Conservation (phyloP, 2,329 filamentous ascomycete genomes). For the Metarhizium robertsii region DNA sequence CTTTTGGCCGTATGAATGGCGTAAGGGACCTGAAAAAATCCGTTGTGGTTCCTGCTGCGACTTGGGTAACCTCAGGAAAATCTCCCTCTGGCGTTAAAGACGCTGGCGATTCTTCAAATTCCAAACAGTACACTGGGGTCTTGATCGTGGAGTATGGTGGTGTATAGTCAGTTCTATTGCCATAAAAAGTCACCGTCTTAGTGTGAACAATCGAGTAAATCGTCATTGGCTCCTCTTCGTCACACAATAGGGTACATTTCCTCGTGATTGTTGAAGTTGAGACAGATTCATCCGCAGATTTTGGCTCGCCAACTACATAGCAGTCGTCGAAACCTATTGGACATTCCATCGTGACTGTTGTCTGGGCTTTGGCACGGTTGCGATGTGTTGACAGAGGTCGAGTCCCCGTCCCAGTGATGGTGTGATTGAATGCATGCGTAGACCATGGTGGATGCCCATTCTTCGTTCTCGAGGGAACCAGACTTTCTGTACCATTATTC, state of each 20-base stretch:
- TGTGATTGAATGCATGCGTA: not conserved
- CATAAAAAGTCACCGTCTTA: conserved; percentile 38
- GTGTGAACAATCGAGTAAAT: conserved; percentile 38
- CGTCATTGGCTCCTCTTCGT: conserved; percentile 20
- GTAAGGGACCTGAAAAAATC: not conserved
- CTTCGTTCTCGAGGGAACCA: too few species aligned
- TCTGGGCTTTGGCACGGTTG: not conserved
- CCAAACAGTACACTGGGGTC: conserved; percentile 28
- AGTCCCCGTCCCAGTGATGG: not conserved
- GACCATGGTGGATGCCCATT: too few species aligned
- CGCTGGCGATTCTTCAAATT: not conserved
- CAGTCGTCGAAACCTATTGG: not conserved
- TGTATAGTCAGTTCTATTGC: conserved; percentile 35
- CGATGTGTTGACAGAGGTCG: not conserved
- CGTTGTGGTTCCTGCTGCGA: not conserved
- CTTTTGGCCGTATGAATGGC: not conserved
- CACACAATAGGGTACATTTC: conserved; percentile 23
- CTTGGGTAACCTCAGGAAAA: conserved; percentile 1
- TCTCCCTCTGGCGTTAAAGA: conserved; percentile 1
- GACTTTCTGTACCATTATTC: too few species aligned
- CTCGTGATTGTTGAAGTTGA: conserved; percentile 9
- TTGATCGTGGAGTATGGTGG: conserved; percentile 32
- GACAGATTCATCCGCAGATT: not conserved
- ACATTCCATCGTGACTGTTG: conserved; percentile 4
- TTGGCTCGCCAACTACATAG: not conserved